Base-by-base conservation (phyloP, 2,329 filamentous ascomycete genomes). In the Fusarium coffeatum region DNA sequence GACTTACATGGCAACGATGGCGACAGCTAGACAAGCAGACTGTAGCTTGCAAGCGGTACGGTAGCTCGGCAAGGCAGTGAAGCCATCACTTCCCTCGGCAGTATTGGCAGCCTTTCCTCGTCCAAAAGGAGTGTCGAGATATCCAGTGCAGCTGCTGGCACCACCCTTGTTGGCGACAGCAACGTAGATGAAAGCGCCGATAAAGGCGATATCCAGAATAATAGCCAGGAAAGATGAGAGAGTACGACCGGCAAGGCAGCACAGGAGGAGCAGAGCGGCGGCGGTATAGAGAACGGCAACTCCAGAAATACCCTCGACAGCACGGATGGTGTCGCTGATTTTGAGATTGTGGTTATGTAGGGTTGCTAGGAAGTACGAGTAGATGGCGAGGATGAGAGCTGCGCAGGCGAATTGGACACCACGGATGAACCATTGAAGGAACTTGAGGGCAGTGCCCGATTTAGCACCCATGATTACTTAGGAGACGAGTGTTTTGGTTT, bases 301-400 rank as follows among this genome's bases (percentile, higher is more conserved):
- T 53, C 94, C 94, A 0, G 92, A 87, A 63, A 98, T 90, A 68
- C 93, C 93, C 76, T 90, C 90, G 59, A 96, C 92, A 28, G 92
- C 93, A 59, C 90, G 89, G 64, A 91, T 82, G 82, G 87, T 90
- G 72, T 80, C 88, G 20, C 86, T 83, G 71, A 94, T 94, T 61
- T 76, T 60, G 16, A 90, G 79, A 72, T 89, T 75, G 80, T 93
- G 88, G 75, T 90, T 88, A 66, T 87, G 79, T 16, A 94, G 87
- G 11, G 91, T 87, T 11, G 91, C 89, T 51, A 98, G 88, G 85
- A 94, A 97, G 85, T 97, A 97, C 51, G 90, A 90, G 85, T 91
- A 94, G 76, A 96, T 87, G 72, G 87, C 91, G 66, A 98, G 87
- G 66, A 95, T 87, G 71, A 97, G 85, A 63, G 86, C 89, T 11